phyloP scores from a whole-genome alignment of 2,329 filamentous ascomycete species.

The Fusarium clavum region DNA sequence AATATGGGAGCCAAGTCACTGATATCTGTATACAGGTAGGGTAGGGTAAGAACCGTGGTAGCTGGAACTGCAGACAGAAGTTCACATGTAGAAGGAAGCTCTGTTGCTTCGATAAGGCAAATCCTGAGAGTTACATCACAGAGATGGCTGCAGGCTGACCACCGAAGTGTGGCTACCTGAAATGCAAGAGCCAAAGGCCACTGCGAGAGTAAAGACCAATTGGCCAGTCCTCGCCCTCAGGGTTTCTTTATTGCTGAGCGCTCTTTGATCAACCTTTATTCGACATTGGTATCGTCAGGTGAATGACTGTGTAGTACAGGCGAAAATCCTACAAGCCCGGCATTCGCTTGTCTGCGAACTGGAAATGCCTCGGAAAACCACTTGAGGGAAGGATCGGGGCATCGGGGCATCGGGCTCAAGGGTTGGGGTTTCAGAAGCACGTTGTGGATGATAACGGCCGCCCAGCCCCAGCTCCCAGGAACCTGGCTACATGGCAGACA shows the following conservation, averaged over 20 bases:
- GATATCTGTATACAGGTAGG: not conserved
- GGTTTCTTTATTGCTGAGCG: not conserved
- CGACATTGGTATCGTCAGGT: slow-evolving; percentile 3
- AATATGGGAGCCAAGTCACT: slow-evolving; percentile 4
- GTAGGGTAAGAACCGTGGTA: slow-evolving; percentile 12
- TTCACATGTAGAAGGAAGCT: slow-evolving; percentile 15
- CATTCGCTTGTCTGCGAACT: slow-evolving; percentile 2
- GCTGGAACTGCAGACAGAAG: slow-evolving; percentile 12
- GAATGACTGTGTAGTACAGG: not conserved
- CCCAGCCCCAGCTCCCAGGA: slow-evolving; percentile 14
- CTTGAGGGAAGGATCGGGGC: not conserved
- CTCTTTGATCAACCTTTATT: not conserved
- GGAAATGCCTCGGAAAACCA: slow-evolving; percentile 1
- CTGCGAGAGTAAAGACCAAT: not conserved
- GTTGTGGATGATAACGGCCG: slow-evolving; percentile 26
- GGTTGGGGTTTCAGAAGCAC: slow-evolving; percentile 10
- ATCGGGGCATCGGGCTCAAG: not conserved
- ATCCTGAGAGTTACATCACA: slow-evolving; percentile 25
- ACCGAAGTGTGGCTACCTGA: slow-evolving; percentile 33
- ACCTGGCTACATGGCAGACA: slow-evolving; percentile 6
- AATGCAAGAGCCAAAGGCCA: slow-evolving; percentile 19
- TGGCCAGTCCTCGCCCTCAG: not conserved
- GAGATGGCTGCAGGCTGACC: slow-evolving; percentile 21
- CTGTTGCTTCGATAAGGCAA: slow-evolving; percentile 13
- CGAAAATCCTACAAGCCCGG: slow-evolving; percentile 15